Conservation (phyloP, 2,329 filamentous ascomycete genomes). For the Orbilia javanica region DNA sequence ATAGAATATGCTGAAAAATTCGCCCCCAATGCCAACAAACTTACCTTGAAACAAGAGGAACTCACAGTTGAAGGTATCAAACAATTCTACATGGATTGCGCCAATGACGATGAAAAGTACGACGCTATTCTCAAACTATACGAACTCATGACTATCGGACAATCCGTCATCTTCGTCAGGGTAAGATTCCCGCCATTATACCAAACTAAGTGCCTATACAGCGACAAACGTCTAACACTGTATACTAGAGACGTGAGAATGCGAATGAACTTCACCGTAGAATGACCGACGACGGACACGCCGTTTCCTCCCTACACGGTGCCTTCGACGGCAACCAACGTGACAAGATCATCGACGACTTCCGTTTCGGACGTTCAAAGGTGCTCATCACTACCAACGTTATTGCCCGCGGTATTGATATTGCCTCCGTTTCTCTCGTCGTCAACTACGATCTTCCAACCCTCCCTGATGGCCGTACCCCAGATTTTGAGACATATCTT, state of each 20-base stretch:
- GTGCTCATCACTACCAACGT: conserved; percentile 99
- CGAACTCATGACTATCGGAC: conserved; percentile 93
- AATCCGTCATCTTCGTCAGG: conserved; percentile 97
- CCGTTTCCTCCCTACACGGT: conserved; percentile 88
- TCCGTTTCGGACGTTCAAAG: conserved; percentile 88
- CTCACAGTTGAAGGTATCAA: conserved; percentile 97
- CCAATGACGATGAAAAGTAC: conserved; percentile 85
- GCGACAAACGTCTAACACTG: conserved; percentile 7
- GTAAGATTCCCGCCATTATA: conserved; percentile 67
- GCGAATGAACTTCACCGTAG: conserved; percentile 85
- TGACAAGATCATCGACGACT: conserved; percentile 85
- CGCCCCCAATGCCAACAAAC: conserved; percentile 85
- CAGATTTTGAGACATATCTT: conserved; percentile 94
- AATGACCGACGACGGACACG: conserved; percentile 90
- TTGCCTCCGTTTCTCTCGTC: conserved; percentile 92
- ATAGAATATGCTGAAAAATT: conserved; percentile 85
- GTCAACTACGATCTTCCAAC: conserved; percentile 91
- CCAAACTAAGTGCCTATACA: neutral
- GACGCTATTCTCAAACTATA: conserved; percentile 91
- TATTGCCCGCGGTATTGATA: conserved; percentile 92
- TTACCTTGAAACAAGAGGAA: conserved; percentile 89
- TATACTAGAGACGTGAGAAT: conserved; percentile 80
- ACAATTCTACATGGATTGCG: conserved; percentile 96
- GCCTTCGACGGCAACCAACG: conserved; percentile 85
- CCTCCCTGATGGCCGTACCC: conserved; percentile 76